A percentile compares a stretch with the other conserved stretches of the same genome.
These are phyloP conservation scores for Trichosporon faecale DNA, from an alignment of 1,284 basidiomycete genomes.

Conservation along the genomic window DNA sequence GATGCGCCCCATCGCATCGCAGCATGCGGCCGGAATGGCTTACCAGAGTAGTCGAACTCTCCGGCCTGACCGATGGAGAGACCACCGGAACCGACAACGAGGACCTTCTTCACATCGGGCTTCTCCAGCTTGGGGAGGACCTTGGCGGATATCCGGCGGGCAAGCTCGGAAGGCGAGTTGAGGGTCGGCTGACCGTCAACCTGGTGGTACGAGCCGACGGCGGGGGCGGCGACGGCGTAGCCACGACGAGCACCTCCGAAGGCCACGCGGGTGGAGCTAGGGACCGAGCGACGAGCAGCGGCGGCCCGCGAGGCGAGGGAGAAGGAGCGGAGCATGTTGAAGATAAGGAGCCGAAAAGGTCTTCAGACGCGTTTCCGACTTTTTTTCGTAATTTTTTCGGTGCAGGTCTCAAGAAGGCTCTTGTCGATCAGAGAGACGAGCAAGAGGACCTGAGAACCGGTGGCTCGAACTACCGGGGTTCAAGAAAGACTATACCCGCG, in stretches of 20 bases:
- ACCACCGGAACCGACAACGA: constrained; percentile 95
- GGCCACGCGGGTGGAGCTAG: constrained; percentile 2
- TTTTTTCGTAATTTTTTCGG: constrained; percentile 6
- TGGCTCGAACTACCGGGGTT: constrained; percentile 8
- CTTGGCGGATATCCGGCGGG: constrained; percentile 82
- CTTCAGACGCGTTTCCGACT: constrained; percentile 4
- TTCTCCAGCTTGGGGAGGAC: constrained; percentile 77
- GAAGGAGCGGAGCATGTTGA: constrained; percentile 25
- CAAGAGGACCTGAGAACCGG: constrained; percentile 9
- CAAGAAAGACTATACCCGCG: constrained; percentile 4
- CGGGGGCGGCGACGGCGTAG: constrained; percentile 69
- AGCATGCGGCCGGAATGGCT: constrained; percentile 21
- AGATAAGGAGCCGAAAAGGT: constrained; percentile 8
- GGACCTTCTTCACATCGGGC: constrained; percentile 85
- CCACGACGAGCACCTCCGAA: constrained; percentile 18
- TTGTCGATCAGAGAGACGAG: constrained; percentile 6
- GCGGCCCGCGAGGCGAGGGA: constrained; percentile 23
- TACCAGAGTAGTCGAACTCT: constrained; percentile 98
- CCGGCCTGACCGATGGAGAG: constrained; percentile 97
- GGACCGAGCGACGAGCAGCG: constrained; percentile 13
- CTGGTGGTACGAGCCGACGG: constrained; percentile 67
- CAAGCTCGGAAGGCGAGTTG: constrained; percentile 87
- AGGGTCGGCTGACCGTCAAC: constrained; percentile 74
- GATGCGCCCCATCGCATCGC: neutral
- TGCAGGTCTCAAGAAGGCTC: neutral